Base-by-base conservation (phyloP, 805 yeast genomes). In the Suhomyces tanzawaensis region DNA sequence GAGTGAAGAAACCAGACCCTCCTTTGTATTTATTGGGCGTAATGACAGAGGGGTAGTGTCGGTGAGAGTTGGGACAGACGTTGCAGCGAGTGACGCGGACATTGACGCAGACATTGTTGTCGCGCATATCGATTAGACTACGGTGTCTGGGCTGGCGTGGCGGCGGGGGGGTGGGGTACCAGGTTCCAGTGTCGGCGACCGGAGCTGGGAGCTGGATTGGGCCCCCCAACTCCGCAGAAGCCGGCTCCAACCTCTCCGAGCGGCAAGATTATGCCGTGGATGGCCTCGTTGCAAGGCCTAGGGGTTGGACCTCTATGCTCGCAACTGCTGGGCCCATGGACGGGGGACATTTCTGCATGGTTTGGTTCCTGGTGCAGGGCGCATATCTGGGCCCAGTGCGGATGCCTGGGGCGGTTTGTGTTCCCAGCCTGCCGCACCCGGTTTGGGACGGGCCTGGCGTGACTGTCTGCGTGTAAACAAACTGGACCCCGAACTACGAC, bases 1-100 rank as follows among this genome's bases (percentile, higher is more conserved):
- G n/a, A 11, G 11, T 21, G 24, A 11, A 21, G 24, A 21, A 21
- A 11, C 9, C 7, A 21, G 24, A 21, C 24, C 24, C n/a, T 25
- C 24, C 19, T 33, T 14, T 32, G 36, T 33, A 33, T 33, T 33
- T 33, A 33, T 33, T 33, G 36, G 36, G 19, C 17, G 36, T 24
- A 17, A 16, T n/a, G 29, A 16, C 29, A 33, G 36, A 33, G 36
- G 36, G 36, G 36, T 33, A 33, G 36, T 33, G 36, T 33, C 23
- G 36, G 36, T 12, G 36, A 13, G 19, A 7, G 29, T 12, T 24
- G 35, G 26, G 35, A 13, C 25, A 16, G 19, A 32, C 12, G 18
- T 6, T 33, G 36, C 36, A 33, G 29, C 22, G 29, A 25, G 36
- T 25, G 27, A 21, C 27, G 30, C 19, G 34, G 34, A 12, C 28